Evolutionary conservation across 176 grass and related monocot species (phyloP), one percentile per base, ranked within the genome.

Genomic region (Bothriochloa decipiens): DNA sequence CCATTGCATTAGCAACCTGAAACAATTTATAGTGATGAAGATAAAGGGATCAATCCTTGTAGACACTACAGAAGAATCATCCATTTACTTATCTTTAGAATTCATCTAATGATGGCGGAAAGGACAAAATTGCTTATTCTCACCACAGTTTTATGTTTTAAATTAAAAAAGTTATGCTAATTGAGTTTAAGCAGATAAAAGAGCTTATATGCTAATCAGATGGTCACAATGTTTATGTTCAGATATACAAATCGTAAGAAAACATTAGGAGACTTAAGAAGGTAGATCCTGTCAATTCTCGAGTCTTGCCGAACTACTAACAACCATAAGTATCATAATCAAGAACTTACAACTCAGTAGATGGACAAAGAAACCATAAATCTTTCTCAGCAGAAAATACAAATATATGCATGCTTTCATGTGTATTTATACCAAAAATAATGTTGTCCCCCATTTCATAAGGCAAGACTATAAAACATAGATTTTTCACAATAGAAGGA

Each of bases 1-100:
- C 92, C 95, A 95, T 93, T 74, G 89, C 92, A 90, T 95, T 98
- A 65, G 92, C 92, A 90, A 98, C 95, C 96, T 98, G 85, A 62
- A 70, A 81, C 4, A 75, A 75, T 74, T 77, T 78, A 50, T 36
- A 67, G n/a, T 18, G 5, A 2, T 29, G 42, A 4, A 71, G 33
- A 70, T 64, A 58, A 78, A 84, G 41, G 40, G 23, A 55, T 72
- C 70, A 82, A 25, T 73, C 26, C 4, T 43, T 0, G 14, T 25
- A 33, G 64, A 39, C 46, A 35, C 32, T 26, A 57, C 50, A 67
- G 76, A 86, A 46, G 4, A 87, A 35, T 13, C 63, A 81, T 39
- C n/a, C 29, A 33, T 83, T 28, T 65, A 64, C 8, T 70, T 49
- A 18, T 85, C 41, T n/a, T 7, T 75, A 82, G 6, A 49, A 39